Conservation (phyloP, 768 basidiomycete genomes). For the Tephrocybe sp. region DNA sequence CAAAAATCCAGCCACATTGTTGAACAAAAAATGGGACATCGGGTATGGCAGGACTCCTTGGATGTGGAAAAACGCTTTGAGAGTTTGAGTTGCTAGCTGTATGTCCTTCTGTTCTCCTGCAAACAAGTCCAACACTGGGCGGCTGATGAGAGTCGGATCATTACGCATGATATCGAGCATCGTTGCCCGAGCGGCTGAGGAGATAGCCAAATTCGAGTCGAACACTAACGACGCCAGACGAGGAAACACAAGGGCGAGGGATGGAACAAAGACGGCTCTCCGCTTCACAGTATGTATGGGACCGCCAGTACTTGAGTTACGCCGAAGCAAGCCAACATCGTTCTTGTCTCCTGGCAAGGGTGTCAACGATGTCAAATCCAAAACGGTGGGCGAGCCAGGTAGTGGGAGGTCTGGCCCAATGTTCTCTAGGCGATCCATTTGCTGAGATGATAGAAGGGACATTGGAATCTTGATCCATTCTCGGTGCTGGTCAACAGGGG, state of each 20-base stretch:
- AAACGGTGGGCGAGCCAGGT: constrained; percentile 27
- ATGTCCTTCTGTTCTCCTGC: constrained; percentile 50
- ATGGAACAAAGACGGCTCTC: constrained; percentile 65
- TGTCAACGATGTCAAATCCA: constrained; percentile 28
- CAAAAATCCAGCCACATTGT: constrained; percentile 68
- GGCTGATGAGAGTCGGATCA: constrained; percentile 66
- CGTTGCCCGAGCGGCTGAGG: constrained; percentile 54
- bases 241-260: constrained; percentile 55
- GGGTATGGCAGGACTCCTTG: constrained; percentile 59
- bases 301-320: constrained; percentile 57
- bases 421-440: constrained; percentile 53
- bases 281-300: constrained; percentile 50
- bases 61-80: constrained; percentile 60
- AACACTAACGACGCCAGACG: constrained; percentile 51
- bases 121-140: constrained; percentile 62
- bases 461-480: constrained; percentile 67
- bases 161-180: constrained; percentile 72
- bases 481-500: constrained; percentile 50
- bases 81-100: constrained; percentile 44
- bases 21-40: constrained; percentile 66
- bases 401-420: constrained; percentile 21
- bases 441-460: constrained; percentile 57
- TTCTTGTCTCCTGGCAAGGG: constrained; percentile 21
- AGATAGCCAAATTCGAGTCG: constrained; percentile 53
- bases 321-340: constrained; percentile 41